These are phyloP conservation scores for Geranium rotundifolium DNA, from an alignment of 345 rosid genomes.

Conservation along the genomic window DNA sequence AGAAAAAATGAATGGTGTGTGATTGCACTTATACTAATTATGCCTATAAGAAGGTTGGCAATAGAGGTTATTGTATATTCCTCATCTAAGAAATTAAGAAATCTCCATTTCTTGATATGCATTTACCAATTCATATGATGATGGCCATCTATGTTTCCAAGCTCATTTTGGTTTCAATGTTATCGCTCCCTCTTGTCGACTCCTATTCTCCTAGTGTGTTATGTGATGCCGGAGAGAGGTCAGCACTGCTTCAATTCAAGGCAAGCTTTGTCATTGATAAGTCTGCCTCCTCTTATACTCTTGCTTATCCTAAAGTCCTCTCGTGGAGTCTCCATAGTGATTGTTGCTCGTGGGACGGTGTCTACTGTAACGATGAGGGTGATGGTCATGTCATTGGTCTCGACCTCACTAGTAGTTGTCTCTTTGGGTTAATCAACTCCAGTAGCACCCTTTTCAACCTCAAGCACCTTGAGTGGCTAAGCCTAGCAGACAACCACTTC, in stretches of 20 bases:
- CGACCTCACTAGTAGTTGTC: slow-evolving; percentile 1
- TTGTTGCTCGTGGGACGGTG: slow-evolving; percentile 9
- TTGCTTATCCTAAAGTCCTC: neutral
- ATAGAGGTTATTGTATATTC: no score
- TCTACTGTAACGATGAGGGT: neutral
- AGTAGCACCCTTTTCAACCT: neutral
- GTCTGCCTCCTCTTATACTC: neutral
- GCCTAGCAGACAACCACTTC: slow-evolving; percentile 1
- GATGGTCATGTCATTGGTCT: slow-evolving; percentile 1
- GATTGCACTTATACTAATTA: no score
- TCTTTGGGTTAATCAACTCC: slow-evolving; percentile 1
- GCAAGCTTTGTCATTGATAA: neutral
- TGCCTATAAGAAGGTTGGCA: no score
- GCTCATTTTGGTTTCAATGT: no score
- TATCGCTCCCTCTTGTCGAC: no score
- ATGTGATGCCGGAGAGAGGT: neutral
- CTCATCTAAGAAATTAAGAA: no score
- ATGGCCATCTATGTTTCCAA: no score
- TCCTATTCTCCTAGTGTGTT: neutral
- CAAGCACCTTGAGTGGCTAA: neutral
- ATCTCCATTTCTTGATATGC: no score
- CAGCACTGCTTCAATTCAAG: slow-evolving; percentile 6
- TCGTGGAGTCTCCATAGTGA: slow-evolving; percentile 8
- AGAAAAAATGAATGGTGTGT: no score
- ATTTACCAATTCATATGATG: no score